Conservation (phyloP, 306 rosid species). For the Corylus heterophylla region DNA sequence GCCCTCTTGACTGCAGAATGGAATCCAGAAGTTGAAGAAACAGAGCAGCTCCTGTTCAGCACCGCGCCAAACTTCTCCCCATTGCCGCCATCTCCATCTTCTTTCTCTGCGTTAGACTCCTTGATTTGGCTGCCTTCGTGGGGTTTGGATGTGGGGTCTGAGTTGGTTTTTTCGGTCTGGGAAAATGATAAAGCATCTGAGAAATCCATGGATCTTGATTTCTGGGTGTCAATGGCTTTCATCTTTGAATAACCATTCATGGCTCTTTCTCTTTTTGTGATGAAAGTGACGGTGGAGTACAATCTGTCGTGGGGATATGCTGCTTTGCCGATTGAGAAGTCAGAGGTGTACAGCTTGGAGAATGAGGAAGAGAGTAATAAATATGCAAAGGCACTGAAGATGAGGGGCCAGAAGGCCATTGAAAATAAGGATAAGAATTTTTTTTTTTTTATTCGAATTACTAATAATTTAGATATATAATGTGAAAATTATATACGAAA, state of each 20-base stretch:
- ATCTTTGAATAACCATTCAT: conserved; percentile 65
- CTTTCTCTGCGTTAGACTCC: not conserved
- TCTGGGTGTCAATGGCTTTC: conserved; percentile 22
- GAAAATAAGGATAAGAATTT: not conserved
- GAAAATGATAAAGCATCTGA: conserved; percentile 39
- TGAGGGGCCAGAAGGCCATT: not conserved
- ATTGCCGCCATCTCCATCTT: not conserved
- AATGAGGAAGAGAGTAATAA: not conserved
- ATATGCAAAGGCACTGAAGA: not conserved
- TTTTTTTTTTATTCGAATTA: no score
- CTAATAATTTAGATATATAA: no score
- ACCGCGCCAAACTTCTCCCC: conserved; percentile 37
- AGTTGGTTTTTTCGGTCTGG: conserved; percentile 5
- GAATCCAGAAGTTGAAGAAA: conserved; percentile 40
- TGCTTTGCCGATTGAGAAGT: not conserved
- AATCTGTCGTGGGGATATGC: no score
- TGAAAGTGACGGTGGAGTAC: not conserved
- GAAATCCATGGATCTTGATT: conserved; percentile 60
- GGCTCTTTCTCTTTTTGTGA: not conserved
- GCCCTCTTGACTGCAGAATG: conserved; percentile 57
- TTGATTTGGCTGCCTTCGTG: conserved; percentile 8
- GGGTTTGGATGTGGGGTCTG: not conserved
- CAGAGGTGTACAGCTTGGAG: not conserved
- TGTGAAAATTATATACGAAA: no score
- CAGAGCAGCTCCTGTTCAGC: conserved; percentile 47